These are phyloP conservation scores for Capsella bursapastoris DNA, from an alignment of 345 rosid genomes.

Conservation along the genomic window DNA sequence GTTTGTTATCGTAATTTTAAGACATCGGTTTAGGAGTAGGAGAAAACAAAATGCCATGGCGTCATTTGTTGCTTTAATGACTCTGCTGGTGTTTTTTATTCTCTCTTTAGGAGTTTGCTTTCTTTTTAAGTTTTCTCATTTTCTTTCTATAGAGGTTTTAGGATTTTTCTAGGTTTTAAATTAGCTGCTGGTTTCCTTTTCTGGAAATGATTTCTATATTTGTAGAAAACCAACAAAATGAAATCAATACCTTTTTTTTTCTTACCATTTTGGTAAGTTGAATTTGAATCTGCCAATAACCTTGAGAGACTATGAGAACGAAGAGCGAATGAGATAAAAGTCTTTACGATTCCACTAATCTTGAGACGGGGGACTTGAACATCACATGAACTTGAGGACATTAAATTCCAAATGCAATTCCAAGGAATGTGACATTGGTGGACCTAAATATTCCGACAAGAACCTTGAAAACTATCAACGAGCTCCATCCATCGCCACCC, in stretches of 20 bases:
- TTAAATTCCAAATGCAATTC: conserved; percentile 54
- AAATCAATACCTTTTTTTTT: background rate
- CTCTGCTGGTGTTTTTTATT: background rate
- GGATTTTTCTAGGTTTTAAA: background rate
- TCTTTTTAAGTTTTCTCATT: background rate
- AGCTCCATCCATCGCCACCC: conserved; percentile 77
- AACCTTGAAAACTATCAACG: conserved; percentile 61
- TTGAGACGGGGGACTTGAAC: background rate
- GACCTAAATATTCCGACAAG: conserved; percentile 72
- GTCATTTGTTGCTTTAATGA: conserved; percentile 12
- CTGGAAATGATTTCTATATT: conserved; percentile 8
- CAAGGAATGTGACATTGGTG: conserved; percentile 67
- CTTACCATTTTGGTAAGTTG: background rate
- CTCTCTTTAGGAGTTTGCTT: background rate
- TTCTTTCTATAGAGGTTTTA: conserved; percentile 9
- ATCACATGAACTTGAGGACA: conserved; percentile 53
- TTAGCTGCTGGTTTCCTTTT: background rate
- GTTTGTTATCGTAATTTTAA: background rate
- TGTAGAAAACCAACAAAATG: conserved; percentile 19
- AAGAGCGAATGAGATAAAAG: background rate
- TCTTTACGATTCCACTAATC: too few relatives aligned
- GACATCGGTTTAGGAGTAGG: background rate
- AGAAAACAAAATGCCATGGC: conserved; percentile 7
- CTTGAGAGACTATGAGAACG: background rate
- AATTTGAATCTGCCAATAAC: background rate